Evolutionary conservation across 2,329 filamentous ascomycete genomes (phyloP).

Genomic region (Akanthomyces lecanii): DNA sequence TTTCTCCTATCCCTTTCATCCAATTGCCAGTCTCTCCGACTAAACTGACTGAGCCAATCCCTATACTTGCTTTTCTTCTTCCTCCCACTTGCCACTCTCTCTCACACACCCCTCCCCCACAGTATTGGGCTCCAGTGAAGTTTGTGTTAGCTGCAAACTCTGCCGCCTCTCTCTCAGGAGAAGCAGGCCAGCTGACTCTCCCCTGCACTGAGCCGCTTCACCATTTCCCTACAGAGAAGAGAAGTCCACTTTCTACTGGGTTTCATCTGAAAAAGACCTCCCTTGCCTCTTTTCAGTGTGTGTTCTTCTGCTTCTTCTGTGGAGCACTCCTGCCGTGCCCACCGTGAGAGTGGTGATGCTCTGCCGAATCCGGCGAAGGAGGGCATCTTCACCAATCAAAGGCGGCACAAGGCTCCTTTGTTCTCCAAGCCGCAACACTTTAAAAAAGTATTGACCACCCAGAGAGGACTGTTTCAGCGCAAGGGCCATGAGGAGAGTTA

Average conservation of each 20-base stretch:
- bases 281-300: neutral
- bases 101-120: conserved; percentile 11
- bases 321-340: conserved; percentile 1
- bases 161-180: conserved; percentile 19
- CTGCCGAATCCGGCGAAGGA: conserved; percentile 3
- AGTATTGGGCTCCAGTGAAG: neutral
- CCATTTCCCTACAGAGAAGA: neutral
- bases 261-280: neutral
- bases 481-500: neutral
- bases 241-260: neutral
- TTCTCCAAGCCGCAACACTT: too few species aligned
- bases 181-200: conserved; percentile 5
- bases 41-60: neutral
- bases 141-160: conserved; percentile 19
- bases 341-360: neutral
- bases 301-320: neutral
- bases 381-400: neutral
- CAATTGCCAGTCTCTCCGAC: neutral
- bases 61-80: neutral
- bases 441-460: too few species aligned
- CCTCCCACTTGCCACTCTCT: neutral
- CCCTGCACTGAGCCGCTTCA: neutral
- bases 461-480: neutral
- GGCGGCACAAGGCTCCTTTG: too few species aligned
- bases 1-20: neutral